Conservation (phyloP, 768 basidiomycete species). For the Podaxis sp. region DNA sequence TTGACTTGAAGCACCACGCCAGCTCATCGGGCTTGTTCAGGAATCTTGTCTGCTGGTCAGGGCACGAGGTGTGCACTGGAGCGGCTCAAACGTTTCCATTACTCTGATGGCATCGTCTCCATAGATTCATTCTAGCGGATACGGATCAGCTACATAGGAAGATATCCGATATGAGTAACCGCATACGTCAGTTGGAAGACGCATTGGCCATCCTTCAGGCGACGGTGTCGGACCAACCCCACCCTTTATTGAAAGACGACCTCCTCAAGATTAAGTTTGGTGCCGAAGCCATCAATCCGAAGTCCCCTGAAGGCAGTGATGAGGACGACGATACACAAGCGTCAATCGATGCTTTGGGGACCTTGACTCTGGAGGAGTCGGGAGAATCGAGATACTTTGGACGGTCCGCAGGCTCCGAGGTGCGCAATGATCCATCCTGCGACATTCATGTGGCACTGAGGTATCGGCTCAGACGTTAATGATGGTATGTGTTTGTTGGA, state of each 20-base stretch:
- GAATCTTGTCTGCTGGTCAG: constrained; percentile 51
- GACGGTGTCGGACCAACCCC: constrained; percentile 53
- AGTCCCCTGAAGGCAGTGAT: constrained; percentile 23
- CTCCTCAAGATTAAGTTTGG: constrained; percentile 58
- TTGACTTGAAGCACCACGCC: background rate
- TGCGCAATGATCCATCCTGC: constrained; percentile 17
- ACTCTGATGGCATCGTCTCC: background rate
- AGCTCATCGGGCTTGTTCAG: constrained; percentile 23
- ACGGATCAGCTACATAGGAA: constrained; percentile 66
- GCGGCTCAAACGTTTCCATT: background rate
- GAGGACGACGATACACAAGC: constrained; percentile 35
- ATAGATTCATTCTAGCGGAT: constrained; percentile 64
- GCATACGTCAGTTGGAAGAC: constrained; percentile 70
- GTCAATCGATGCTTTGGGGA: constrained; percentile 59
- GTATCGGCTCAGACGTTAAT: constrained; percentile 36
- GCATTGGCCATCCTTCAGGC: constrained; percentile 62
- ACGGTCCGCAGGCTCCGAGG: constrained; percentile 63
- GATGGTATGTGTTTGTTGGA: constrained; percentile 27
- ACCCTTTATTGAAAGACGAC: constrained; percentile 58
- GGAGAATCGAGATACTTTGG: constrained; percentile 68
- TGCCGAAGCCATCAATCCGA: constrained; percentile 43
- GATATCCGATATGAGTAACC: constrained; percentile 65
- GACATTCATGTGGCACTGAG: background rate
- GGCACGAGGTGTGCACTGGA: constrained; percentile 40
- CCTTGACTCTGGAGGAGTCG: constrained; percentile 58